These are phyloP conservation scores for Coniochaeta sp. DNA, from an alignment of 2,329 filamentous ascomycete genomes.

Conservation along the genomic window DNA sequence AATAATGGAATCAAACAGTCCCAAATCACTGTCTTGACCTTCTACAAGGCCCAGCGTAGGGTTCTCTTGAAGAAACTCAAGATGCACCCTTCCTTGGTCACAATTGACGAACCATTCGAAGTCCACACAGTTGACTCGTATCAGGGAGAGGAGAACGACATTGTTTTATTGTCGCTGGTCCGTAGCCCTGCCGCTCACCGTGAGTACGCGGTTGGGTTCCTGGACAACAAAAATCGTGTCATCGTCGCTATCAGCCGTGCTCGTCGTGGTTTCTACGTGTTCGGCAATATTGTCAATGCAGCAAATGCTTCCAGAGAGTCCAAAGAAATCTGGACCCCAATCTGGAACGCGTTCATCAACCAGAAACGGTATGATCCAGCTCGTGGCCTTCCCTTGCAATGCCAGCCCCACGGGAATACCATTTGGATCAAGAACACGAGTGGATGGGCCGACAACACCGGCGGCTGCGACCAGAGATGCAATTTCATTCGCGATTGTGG, in stretches of 20 bases:
- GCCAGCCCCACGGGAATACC: slow-evolving; percentile 47
- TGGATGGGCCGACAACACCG: slow-evolving; percentile 41
- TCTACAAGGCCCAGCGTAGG: slow-evolving; percentile 79
- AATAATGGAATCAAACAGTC: slow-evolving; percentile 53
- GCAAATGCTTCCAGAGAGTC: slow-evolving; percentile 36
- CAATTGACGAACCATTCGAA: slow-evolving; percentile 32
- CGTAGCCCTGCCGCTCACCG: slow-evolving; percentile 51
- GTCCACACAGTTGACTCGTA: slow-evolving; percentile 83
- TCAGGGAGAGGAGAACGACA: slow-evolving; percentile 84
- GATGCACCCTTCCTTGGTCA: slow-evolving; percentile 16
- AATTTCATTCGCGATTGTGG: slow-evolving; percentile 34
- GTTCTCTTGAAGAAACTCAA: slow-evolving; percentile 44
- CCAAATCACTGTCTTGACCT: slow-evolving; percentile 75
- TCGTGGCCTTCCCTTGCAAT: slow-evolving; percentile 54
- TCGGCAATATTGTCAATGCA: slow-evolving; percentile 61
- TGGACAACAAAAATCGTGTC: slow-evolving; percentile 53
- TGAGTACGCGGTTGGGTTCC: slow-evolving; percentile 57
- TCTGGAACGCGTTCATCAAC: slow-evolving; percentile 43
- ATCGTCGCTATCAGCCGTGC: slow-evolving; percentile 62
- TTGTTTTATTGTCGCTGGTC: slow-evolving; percentile 74
- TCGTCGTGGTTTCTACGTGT: slow-evolving; percentile 72
- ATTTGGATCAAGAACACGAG: slow-evolving; percentile 43
- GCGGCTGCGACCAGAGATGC: slow-evolving; percentile 45
- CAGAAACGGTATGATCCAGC: slow-evolving; percentile 23
- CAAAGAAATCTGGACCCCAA: slow-evolving; percentile 29